These are phyloP conservation scores for Litsea cubeba DNA, from an alignment of 164 flowering plant genomes.

Conservation along the genomic window DNA sequence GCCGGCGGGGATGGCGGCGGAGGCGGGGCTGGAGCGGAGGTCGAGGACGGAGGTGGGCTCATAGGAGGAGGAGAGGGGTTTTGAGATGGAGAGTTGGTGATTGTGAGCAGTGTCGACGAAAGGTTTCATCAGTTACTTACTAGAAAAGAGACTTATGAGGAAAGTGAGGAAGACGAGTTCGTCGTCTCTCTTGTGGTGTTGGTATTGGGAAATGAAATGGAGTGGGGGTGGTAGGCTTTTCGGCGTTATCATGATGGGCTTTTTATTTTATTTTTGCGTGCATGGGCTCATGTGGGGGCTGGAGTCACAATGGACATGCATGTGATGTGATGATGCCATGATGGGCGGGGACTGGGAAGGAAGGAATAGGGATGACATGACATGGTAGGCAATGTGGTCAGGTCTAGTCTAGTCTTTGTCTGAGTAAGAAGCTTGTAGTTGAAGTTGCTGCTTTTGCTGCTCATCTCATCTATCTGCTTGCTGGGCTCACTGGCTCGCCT, in stretches of 20 bases:
- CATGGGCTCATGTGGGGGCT: conserved; percentile 6
- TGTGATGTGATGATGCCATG: conserved; percentile 3
- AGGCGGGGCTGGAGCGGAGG: conserved; percentile 59
- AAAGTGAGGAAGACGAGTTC: background rate
- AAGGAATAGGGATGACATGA: background rate
- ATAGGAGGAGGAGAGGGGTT: conserved; percentile 30
- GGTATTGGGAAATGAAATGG: background rate
- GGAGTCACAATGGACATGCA: background rate
- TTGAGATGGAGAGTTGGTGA: conserved; percentile 16
- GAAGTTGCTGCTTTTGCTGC: conserved; percentile 6
- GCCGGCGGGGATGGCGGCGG: conserved; percentile 8
- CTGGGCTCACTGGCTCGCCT: too few relatives aligned
- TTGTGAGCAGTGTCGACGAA: conserved; percentile 27
- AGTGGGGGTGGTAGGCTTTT: conserved; percentile 30
- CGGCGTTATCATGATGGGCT: conserved; percentile 35
- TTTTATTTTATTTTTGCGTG: conserved; percentile 62
- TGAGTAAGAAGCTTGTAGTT: conserved; percentile 15
- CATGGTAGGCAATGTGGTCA: conserved; percentile 9
- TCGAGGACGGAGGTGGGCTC: conserved; percentile 92
- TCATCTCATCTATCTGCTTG: too few relatives aligned
- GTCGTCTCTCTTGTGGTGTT: background rate
- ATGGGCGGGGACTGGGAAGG: background rate
- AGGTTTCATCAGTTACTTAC: conserved; percentile 40
- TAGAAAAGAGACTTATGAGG: background rate
- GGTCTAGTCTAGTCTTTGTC: conserved; percentile 1